Conservation (phyloP, 163 green algal genomes). For the Chlorella variabilis region DNA sequence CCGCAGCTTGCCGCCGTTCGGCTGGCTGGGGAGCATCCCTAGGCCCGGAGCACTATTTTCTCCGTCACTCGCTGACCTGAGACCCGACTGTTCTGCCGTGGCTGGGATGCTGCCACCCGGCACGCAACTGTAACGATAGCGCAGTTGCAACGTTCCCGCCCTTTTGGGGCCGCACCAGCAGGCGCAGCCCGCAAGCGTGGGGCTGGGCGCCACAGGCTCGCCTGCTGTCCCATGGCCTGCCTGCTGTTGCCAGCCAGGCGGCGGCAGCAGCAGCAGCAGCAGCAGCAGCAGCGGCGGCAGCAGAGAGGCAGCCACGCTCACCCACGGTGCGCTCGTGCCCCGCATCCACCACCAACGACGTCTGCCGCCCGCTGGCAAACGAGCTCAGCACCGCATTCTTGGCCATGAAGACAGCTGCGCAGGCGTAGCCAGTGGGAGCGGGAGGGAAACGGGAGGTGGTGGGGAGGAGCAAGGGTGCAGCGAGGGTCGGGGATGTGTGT, state of each 20-base stretch:
- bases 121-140: neutral
- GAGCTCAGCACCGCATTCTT: constrained; percentile 88
- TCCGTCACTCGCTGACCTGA: too few relatives aligned
- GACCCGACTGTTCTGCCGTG: too few relatives aligned
- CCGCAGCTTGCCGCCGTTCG: too few relatives aligned
- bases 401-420: constrained; percentile 89
- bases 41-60: neutral
- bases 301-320: neutral
- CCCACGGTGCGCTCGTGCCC: constrained; percentile 71
- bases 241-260: neutral
- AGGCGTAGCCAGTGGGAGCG: neutral
- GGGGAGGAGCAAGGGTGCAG: too few relatives aligned
- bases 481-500: neutral
- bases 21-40: neutral
- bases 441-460: neutral
- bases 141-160: neutral
- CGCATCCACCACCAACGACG: constrained; percentile 90
- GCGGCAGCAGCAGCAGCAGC: neutral
- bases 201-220: too few relatives aligned
- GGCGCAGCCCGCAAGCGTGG: too few relatives aligned
- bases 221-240: neutral
- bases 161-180: too few relatives aligned
- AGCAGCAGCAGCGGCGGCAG: neutral
- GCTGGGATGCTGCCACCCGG: neutral
- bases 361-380: constrained; percentile 91